phyloP scores from a whole-genome alignment of 2,329 filamentous ascomycete species.

The Xylariales sp. region DNA sequence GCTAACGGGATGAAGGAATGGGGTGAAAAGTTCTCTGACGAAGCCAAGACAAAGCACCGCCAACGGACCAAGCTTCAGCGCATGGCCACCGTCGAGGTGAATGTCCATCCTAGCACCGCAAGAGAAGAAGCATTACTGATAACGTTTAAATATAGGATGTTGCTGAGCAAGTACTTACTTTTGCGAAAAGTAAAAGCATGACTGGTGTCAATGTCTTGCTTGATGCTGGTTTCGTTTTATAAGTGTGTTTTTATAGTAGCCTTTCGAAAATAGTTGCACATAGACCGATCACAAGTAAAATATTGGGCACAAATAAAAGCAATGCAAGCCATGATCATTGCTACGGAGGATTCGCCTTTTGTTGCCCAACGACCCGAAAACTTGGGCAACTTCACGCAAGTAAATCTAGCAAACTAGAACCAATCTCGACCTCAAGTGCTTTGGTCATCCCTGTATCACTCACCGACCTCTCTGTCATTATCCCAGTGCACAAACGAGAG shows the following conservation, averaged over 20 bases:
- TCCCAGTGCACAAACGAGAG: conserved; percentile 44
- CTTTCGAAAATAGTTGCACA: neutral
- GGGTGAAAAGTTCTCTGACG: conserved; percentile 55
- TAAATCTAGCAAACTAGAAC: no score
- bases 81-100: conserved; percentile 48
- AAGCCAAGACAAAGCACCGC: conserved; percentile 49
- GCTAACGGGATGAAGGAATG: conserved; percentile 48
- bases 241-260: neutral
- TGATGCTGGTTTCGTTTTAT: conserved; percentile 35
- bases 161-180: conserved; percentile 46
- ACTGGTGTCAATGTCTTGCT: conserved; percentile 50
- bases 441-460: no score
- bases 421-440: no score
- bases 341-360: no score
- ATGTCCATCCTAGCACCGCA: conserved; percentile 7
- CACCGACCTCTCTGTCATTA: conserved; percentile 50
- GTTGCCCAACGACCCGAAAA: no score
- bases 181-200: conserved; percentile 42
- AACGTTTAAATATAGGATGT: conserved; percentile 37
- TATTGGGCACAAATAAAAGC: no score
- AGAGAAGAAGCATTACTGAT: no score
- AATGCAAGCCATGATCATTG: no score
- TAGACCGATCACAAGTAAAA: no score
- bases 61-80: conserved; percentile 57
- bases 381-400: neutral